phyloP scores from a whole-genome alignment of 352 stramenopile species.

The Phytophthora rubi region DNA sequence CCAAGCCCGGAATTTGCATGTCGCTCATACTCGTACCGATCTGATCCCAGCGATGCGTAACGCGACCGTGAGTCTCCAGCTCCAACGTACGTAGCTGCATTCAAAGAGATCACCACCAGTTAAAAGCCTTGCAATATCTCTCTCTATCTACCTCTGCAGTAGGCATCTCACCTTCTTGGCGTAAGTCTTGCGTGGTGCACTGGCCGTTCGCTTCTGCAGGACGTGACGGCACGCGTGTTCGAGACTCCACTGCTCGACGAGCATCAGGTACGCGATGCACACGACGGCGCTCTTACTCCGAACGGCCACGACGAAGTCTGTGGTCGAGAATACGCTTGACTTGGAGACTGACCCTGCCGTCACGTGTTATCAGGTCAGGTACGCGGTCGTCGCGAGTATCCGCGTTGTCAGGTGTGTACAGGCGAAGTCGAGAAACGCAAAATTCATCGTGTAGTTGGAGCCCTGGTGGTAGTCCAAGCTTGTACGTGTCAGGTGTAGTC shows the following conservation, averaged over 20 bases:
- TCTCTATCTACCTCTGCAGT: no score
- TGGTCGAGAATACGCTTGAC: slow-evolving; percentile 5
- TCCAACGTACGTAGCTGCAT: slow-evolving; percentile 59
- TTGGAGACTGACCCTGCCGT: background rate
- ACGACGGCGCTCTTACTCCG: slow-evolving; percentile 56
- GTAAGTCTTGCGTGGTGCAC: slow-evolving; percentile 65
- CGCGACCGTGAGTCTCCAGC: slow-evolving; percentile 59
- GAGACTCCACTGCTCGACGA: slow-evolving; percentile 63
- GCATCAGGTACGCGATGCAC: slow-evolving; percentile 72
- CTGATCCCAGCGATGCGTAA: slow-evolving; percentile 65
- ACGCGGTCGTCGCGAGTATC: background rate
- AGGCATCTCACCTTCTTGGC: slow-evolving; percentile 57
- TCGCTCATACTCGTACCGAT: slow-evolving; percentile 80
- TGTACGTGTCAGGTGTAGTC: slow-evolving; percentile 6
- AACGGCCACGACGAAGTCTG: background rate
- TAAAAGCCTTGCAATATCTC: background rate
- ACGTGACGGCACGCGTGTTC: slow-evolving; percentile 70
- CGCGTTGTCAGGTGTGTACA: background rate
- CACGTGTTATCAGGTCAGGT: slow-evolving; percentile 7
- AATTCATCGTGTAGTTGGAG: slow-evolving; percentile 13
- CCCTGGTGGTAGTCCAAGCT: slow-evolving; percentile 2
- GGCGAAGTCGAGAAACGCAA: slow-evolving; percentile 3
- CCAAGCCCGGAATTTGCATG: slow-evolving; percentile 15
- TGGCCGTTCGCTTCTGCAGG: slow-evolving; percentile 61
- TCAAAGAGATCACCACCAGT: slow-evolving; percentile 3